Evolutionary conservation across 2,329 filamentous ascomycete genomes (phyloP).

Genomic region (Ophiostoma sp.): DNA sequence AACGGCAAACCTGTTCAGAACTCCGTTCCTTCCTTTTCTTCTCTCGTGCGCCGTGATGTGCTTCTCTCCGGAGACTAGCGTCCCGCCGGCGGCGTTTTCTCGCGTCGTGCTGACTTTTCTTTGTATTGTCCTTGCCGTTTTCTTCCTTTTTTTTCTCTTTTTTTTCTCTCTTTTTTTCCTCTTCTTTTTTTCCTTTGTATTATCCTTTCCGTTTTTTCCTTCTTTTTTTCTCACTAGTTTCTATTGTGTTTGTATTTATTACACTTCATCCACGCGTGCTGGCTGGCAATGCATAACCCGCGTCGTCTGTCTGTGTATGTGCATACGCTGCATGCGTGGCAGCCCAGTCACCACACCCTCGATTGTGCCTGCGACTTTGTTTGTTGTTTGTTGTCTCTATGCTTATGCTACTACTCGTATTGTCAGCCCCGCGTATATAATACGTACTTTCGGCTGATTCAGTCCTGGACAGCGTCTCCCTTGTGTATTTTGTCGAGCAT

Average conservation of each 20-base stretch:
- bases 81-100: too few relatives aligned
- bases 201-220: neutral
- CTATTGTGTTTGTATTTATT: slow-evolving; percentile 1
- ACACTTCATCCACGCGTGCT: neutral
- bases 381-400: neutral
- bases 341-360: neutral
- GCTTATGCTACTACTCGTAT: neutral
- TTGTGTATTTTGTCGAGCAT: neutral
- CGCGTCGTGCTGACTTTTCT: too few relatives aligned
- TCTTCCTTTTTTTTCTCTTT: neutral
- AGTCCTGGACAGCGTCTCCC: neutral
- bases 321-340: neutral
- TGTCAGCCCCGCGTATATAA: neutral
- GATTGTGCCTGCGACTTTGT: neutral
- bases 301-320: neutral
- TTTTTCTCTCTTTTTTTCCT: neutral
- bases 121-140: too few relatives aligned
- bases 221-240: neutral
- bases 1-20: slow-evolving; percentile 3
- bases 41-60: too few relatives aligned
- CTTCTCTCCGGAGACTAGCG: too few relatives aligned
- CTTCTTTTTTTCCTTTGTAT: neutral
- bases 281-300: slow-evolving; percentile 5
- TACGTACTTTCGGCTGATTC: neutral
- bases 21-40: slow-evolving; percentile 4